These are phyloP conservation scores for Alternaria gansuensis DNA, from an alignment of 2,329 filamentous ascomycete genomes.

Conservation along the genomic window DNA sequence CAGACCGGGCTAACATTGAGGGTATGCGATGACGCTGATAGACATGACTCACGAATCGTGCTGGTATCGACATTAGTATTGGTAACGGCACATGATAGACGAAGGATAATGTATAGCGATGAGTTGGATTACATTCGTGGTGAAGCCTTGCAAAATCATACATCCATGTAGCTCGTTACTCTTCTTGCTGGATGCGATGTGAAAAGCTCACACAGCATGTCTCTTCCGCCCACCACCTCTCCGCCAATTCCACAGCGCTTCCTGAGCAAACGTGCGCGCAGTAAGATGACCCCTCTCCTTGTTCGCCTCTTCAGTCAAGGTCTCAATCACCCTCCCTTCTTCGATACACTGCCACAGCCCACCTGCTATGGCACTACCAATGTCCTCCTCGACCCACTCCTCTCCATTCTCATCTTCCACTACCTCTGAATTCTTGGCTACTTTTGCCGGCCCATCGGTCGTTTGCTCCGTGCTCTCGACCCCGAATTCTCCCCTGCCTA, in stretches of 20 bases:
- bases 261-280: constrained; percentile 82
- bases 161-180: not conserved
- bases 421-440: constrained; percentile 51
- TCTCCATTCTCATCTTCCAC: constrained; percentile 46
- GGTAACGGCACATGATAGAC: not conserved
- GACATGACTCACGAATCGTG: constrained; percentile 1
- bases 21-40: not conserved
- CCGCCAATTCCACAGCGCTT: constrained; percentile 89
- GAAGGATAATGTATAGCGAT: constrained; percentile 4
- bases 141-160: not conserved
- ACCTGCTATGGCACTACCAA: constrained; percentile 63
- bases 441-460: constrained; percentile 59
- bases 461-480: constrained; percentile 56
- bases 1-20: constrained; percentile 5
- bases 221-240: constrained; percentile 71
- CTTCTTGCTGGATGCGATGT: too few relatives aligned
- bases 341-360: constrained; percentile 86
- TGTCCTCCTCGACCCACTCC: constrained; percentile 50
- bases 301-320: constrained; percentile 77
- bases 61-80: constrained; percentile 3
- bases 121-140: not conserved
- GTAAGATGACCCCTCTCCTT: constrained; percentile 76
- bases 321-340: constrained; percentile 78
- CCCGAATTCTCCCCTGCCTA: constrained; percentile 77
- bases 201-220: constrained; percentile 56